Evolutionary conservation across 441 rosid species (phyloP), one percentile per base, ranked within the genome.

Genomic region (Pelargonium cotyledonis): DNA sequence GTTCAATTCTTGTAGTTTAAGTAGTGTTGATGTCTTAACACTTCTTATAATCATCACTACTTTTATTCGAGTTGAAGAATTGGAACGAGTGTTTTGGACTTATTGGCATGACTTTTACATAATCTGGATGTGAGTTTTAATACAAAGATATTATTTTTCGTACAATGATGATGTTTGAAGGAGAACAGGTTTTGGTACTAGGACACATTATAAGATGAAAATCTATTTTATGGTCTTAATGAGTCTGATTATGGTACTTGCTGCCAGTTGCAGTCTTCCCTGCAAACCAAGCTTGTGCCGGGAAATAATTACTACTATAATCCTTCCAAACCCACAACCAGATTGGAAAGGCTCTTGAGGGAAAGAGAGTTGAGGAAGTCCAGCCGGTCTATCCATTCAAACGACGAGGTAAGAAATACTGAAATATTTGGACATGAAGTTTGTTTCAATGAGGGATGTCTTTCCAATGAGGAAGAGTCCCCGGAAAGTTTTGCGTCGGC

Each of bases 401-500:
- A 70, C 62, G 78, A 69, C 14, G 87, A 53, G 63, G 88, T 79
- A 3, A 31, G 75, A 8, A 85, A 31, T 29, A 4, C 43, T 35
- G 19, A 80, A 14, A 41, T 69, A 35, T 72, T 67, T 55, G 63
- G 66, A 5, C 72, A 66, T 58, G 85, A 82, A 19, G 40, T 79
- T 0, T 64, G 40, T 67, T 64, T 57, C 11, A 43, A 66, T 65
- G 85, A 80, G 4, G 38, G 68, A 35, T 67, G 67, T 72, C 18
- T 68, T 8, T 62, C 84, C 62, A 73, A 74, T 73, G 82, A 82
- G 26, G 92, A 92, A n/a, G 85, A 82, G 74, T 84, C 78, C 82
- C 73, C 82, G 79, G 97, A 89, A 80, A 89, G 78, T 7, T 87
- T 85, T 62, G 81, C 85, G 40, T 85, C 95, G 53, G 72, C 84